Evolutionary conservation across 371 early-diverging fungal genomes (phyloP), one percentile per base, ranked within the genome.

Genomic region (Conidiobolus incongruus): DNA sequence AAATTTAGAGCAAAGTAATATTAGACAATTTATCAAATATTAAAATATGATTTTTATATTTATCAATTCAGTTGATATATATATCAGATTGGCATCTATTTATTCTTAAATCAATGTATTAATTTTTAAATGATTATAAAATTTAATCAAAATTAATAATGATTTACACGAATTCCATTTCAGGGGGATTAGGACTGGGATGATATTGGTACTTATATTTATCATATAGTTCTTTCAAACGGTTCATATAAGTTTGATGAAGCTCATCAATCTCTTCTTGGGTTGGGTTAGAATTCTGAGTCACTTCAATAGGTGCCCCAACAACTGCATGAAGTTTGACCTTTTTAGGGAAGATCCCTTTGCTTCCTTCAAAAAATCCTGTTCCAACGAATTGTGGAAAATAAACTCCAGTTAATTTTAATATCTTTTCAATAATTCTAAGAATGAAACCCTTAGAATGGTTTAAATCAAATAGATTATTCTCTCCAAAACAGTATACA

Each of bases 401-500:
- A 17, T 34, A 42, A 19, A 46, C 24, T 22, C 48, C 48, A 8
- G 43, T 24, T 17, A 35, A 16, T 36, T 42, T 42, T 22, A 42
- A 38, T 36, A 48, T 8, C 6, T 16, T 30, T 16, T 42, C 31
- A 21, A 42, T 41, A 12, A 48, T 12, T 22, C 37, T 48, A 31
- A 21, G 43, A 22, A 48, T 15, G 28, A 45, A 16, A n/a, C 24
- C 15, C 8, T 47, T 34, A 30, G 41, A 37, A 31, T 34, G 23
- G 30, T 31, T 32, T 30, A 42, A 73, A 36, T 67, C 65, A 46
- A 70, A 83, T 12, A 85, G 48, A 28, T 84, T 80, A 53, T 82
- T 84, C 52, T 85, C 85, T 26, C 85, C 85, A 63, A 85, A 82
- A 0, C 70, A 66, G 47, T 77, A 69, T 1, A 72, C 62, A 5